A percentile compares a stretch with the other conserved stretches of the same genome.
phyloP scores from a whole-genome alignment of 306 rosid genomes.

The Prunus mira region DNA sequence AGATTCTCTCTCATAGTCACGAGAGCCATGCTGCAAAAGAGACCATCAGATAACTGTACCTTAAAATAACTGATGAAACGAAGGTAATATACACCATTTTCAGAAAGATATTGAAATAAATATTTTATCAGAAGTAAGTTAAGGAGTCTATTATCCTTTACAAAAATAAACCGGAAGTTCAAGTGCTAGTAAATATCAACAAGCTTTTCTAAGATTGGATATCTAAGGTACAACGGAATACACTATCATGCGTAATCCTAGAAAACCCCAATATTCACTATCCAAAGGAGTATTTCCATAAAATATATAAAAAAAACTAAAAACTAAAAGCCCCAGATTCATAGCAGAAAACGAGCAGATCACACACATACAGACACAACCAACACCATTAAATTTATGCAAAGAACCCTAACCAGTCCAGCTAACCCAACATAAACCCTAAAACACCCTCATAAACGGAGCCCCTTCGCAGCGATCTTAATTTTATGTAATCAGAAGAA shows the following conservation, averaged over 20 bases:
- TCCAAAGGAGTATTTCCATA: not conserved
- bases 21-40: conserved; percentile 63
- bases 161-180: not conserved
- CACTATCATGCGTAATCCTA: not conserved
- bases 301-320: not conserved
- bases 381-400: not conserved
- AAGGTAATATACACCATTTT: not conserved
- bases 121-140: not conserved
- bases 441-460: not conserved
- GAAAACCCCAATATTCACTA: not conserved
- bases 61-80: not conserved
- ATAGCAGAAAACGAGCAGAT: not conserved
- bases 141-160: not conserved
- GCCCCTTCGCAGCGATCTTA: not conserved
- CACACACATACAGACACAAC: not conserved
- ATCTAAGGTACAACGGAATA: not conserved
- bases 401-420: not conserved
- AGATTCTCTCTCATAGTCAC: conserved; percentile 80
- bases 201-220: not conserved
- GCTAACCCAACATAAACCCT: conserved; percentile 2
- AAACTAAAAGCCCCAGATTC: not conserved
- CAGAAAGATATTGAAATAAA: not conserved
- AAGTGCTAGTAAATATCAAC: not conserved
- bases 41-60: not conserved
- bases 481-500: not conserved